Base-by-base conservation (phyloP, 108 stramenopile species). In the Conticribra weissflogii region DNA sequence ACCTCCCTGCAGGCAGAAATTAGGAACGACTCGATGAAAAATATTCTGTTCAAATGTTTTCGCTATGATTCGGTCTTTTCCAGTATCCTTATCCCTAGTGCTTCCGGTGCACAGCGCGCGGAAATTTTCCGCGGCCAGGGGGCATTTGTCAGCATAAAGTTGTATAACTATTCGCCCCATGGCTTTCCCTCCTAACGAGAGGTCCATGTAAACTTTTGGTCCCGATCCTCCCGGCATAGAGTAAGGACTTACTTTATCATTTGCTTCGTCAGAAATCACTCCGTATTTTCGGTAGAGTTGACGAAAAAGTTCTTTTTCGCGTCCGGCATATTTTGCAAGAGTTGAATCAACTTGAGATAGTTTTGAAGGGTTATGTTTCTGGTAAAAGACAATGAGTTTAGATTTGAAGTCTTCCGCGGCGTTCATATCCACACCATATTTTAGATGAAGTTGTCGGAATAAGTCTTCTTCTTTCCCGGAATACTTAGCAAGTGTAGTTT, bases 41-140 rank as follows among this genome's bases (percentile, higher is more conserved):
- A 68, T 63, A 22, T 72, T 70, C 12, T 34, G 32, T 52, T 46
- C 67, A 32, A 84, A 67, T 30, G 66, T 54, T 55, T 59, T 25
- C 46, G 71, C 78, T 4, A 55, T 31, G 9, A 18, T 23, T 1
- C 23, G 32, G 22, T 41, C 56, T 25, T 31, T 59, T 24, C 81
- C 79, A 45, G 61, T 66, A 12, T 5, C 36, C 73, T 94, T 89
- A 52, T 53, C 51, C 7, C 4, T 51, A 2, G 63, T 65, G 3
- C 17, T 33, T 24, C 96, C 96, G 50, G 90, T 94, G 66, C 95
- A 97, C 8, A 98, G 77, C 27, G 83, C 76, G 51, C 82, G 78
- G 70, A 98, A 98, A 56, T 98, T 98, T 55, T 96, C 91, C 22
- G 88, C 83, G 22, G 97, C 92, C 59, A 91, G 84, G 15, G 96